phyloP scores from a whole-genome alignment of 257 asterid genomes.

The Scutellaria baicalensis region DNA sequence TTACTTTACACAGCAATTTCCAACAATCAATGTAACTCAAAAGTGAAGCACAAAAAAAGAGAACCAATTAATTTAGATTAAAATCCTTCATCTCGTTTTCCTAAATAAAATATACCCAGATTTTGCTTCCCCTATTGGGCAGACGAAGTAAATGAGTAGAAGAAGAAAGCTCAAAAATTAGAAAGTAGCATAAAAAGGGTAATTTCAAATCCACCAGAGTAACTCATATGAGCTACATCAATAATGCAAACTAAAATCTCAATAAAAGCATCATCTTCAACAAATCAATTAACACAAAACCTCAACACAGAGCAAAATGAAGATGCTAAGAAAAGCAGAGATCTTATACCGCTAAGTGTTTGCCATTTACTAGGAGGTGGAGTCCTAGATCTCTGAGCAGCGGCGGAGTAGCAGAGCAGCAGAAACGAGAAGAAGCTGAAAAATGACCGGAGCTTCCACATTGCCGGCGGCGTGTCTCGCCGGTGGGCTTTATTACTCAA shows the following conservation, averaged over 20 bases:
- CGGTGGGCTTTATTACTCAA: background rate
- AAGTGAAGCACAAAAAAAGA: background rate
- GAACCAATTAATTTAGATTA: background rate
- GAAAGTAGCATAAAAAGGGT: background rate
- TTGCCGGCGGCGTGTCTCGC: slow-evolving; percentile 29
- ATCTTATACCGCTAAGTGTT: slow-evolving; percentile 48
- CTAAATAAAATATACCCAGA: background rate
- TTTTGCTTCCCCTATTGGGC: background rate
- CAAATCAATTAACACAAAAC: background rate
- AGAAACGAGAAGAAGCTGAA: slow-evolving; percentile 16
- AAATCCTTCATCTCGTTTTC: background rate
- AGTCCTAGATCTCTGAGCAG: slow-evolving; percentile 56
- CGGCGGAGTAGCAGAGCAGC: slow-evolving; percentile 35
- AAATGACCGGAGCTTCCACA: slow-evolving; percentile 52
- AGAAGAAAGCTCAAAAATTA: background rate
- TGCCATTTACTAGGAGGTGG: slow-evolving; percentile 40
- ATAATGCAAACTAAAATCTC: background rate
- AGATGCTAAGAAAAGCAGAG: background rate
- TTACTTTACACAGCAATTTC: background rate
- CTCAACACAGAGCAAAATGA: background rate
- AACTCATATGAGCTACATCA: background rate
- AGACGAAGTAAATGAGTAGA: background rate
- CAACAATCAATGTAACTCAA: background rate
- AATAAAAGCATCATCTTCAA: background rate
- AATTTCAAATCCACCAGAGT: slow-evolving; percentile 3